Conservation (phyloP, 352 stramenopile species). For the Phytophthora hibernalis region DNA sequence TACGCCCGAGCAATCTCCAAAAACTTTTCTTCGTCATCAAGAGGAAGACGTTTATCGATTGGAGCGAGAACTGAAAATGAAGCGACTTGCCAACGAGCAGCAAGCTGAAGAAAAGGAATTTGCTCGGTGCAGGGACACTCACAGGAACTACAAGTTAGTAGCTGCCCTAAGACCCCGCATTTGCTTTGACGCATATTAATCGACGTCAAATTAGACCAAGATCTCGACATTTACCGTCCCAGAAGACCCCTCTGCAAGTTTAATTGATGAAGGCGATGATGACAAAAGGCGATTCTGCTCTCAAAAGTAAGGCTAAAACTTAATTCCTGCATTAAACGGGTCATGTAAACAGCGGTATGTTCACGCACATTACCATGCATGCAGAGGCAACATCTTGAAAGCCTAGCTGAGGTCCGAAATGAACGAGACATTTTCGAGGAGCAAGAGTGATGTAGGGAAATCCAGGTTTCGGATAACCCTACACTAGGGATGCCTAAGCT, state of each 20-base stretch:
- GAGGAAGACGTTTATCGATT: constrained; percentile 35
- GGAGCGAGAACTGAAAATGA: no score
- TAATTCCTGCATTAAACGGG: neutral
- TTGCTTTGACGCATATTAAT: no score
- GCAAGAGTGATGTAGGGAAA: no score
- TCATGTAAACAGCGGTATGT: neutral
- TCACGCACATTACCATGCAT: no score
- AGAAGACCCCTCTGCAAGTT: neutral
- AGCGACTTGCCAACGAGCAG: no score
- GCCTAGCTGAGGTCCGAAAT: constrained; percentile 51
- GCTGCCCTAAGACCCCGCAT: neutral
- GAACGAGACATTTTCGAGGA: constrained; percentile 66
- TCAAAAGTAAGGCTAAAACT: constrained; percentile 47
- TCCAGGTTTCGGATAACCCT: no score
- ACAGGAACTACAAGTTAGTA: constrained; percentile 36
- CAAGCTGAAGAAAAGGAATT: no score
- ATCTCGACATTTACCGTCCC: no score
- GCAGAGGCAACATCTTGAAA: constrained; percentile 53
- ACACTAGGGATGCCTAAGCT: no score
- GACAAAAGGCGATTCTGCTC: constrained; percentile 25
- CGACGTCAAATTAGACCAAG: no score
- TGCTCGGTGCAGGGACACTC: constrained; percentile 24
- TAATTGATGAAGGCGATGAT: constrained; percentile 9
- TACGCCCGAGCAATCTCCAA: constrained; percentile 8
- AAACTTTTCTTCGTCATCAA: constrained; percentile 23